Conservation (phyloP, 2,329 filamentous ascomycete genomes). For the Microdochium nivale region DNA sequence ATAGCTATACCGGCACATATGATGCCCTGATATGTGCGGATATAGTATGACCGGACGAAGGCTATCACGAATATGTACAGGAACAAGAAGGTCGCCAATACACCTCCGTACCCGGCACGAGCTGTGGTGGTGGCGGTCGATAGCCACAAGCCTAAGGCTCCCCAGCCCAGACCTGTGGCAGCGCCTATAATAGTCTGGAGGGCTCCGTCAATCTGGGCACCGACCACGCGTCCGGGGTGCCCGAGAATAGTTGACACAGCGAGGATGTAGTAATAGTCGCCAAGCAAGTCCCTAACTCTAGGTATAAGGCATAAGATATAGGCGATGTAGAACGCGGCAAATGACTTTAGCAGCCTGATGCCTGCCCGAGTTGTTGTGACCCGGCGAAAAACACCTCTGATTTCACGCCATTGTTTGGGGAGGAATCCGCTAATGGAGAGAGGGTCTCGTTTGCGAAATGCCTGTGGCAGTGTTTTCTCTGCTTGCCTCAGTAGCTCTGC, state of each 20-base stretch:
- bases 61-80: constrained; percentile 42
- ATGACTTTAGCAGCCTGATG: constrained; percentile 42
- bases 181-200: constrained; percentile 44
- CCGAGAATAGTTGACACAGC: constrained; percentile 48
- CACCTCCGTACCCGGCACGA: constrained; percentile 39
- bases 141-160: constrained; percentile 41
- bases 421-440: constrained; percentile 37
- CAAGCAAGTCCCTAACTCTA: constrained; percentile 37
- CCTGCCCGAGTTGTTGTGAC: constrained; percentile 41
- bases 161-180: constrained; percentile 45
- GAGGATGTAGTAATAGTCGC: constrained; percentile 46
- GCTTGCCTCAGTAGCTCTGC: constrained; percentile 31
- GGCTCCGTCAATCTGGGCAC: constrained; percentile 47
- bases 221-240: constrained; percentile 46
- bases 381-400: constrained; percentile 27
- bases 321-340: constrained; percentile 46
- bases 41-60: constrained; percentile 45
- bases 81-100: constrained; percentile 46
- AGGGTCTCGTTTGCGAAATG: constrained; percentile 36
- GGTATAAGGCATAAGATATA: constrained; percentile 48
- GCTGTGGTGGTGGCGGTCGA: constrained; percentile 40
- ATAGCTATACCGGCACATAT: constrained; percentile 47
- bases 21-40: constrained; percentile 46
- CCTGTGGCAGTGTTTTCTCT: constrained; percentile 34
- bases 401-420: constrained; percentile 35